phyloP scores from a whole-genome alignment of 1,284 basidiomycete genomes.

The Ceratobasidium sp. region DNA sequence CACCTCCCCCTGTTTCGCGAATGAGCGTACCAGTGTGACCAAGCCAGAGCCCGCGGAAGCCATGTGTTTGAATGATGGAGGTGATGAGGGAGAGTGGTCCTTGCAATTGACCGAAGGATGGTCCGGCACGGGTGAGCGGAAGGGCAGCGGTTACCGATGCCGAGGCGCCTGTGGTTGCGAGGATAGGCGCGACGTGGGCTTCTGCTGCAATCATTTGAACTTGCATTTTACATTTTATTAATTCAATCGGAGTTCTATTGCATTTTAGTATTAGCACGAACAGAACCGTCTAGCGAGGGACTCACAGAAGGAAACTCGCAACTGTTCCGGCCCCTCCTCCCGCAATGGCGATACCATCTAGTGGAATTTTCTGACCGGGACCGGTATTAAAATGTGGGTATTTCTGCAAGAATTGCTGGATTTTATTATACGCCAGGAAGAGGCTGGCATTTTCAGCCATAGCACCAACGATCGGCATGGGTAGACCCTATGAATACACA shows the following conservation, averaged over 20 bases:
- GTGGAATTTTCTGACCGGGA: constrained; percentile 62
- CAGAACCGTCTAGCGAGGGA: constrained; percentile 49
- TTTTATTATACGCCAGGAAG: constrained; percentile 88
- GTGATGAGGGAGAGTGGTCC: constrained; percentile 50
- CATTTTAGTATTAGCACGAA: constrained; percentile 1
- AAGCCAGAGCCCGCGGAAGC: constrained; percentile 85
- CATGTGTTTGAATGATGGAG: constrained; percentile 72
- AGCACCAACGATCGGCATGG: constrained; percentile 90
- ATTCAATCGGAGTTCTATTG: constrained; percentile 86
- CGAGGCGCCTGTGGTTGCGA: constrained; percentile 51
- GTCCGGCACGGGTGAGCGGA: constrained; percentile 53
- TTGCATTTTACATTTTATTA: constrained; percentile 96
- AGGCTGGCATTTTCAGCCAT: constrained; percentile 91
- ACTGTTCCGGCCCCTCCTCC: constrained; percentile 86
- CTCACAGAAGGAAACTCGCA: constrained; percentile 85
- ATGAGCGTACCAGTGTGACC: constrained; percentile 89
- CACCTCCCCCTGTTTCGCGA: constrained; percentile 88
- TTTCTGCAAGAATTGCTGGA: constrained; percentile 66
- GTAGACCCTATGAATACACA: constrained; percentile 74
- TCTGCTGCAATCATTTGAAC: constrained; percentile 83
- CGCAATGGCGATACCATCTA: constrained; percentile 79
- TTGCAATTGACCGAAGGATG: constrained; percentile 42
- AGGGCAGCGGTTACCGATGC: constrained; percentile 53
- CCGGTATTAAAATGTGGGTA: constrained; percentile 67
- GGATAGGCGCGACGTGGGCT: constrained; percentile 56